Conservation (phyloP, 192 early-diverging fungal genomes). For the Coemansia sp. region DNA sequence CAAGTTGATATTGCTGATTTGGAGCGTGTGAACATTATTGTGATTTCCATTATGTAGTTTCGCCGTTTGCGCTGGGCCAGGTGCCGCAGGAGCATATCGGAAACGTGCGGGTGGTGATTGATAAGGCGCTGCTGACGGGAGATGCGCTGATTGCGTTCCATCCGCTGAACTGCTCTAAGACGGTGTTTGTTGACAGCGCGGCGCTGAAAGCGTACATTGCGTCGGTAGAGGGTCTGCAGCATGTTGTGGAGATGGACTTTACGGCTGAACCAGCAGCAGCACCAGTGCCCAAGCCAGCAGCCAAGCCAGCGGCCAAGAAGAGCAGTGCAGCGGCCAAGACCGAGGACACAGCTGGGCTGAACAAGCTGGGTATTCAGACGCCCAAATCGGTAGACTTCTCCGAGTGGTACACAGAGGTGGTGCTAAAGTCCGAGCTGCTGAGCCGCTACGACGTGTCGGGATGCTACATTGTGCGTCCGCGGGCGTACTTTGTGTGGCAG, state of each 20-base stretch:
- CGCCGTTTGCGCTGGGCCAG: conserved; percentile 70
- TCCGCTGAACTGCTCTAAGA: conserved; percentile 54
- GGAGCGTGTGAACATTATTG: conserved; percentile 1
- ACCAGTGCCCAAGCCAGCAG: conserved; percentile 42
- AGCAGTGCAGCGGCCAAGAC: conserved; percentile 53
- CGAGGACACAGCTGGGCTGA: conserved; percentile 55
- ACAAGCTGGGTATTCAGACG: conserved; percentile 80
- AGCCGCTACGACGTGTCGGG: conserved; percentile 98
- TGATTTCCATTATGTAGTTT: conserved; percentile 48
- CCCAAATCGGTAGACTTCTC: conserved; percentile 91
- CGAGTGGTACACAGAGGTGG: conserved; percentile 88
- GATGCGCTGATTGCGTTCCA: conserved; percentile 65
- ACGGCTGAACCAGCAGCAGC: conserved; percentile 57
- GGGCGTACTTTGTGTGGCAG: conserved; percentile 96
- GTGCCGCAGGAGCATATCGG: conserved; percentile 56
- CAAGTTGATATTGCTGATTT: neutral
- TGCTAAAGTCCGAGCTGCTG: conserved; percentile 93
- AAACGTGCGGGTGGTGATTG: conserved; percentile 70
- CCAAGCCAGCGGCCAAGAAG: conserved; percentile 26
- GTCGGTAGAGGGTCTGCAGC: conserved; percentile 56
- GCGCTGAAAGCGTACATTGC: conserved; percentile 59
- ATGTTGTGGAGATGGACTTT: conserved; percentile 55
- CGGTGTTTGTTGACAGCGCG: conserved; percentile 59
- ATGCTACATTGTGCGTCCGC: conserved; percentile 97
- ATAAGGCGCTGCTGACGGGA: conserved; percentile 58